Percentiles rank a stretch among this genome's conserved stretches.
These are phyloP conservation scores for Chlorella sp. DNA, from an alignment of 139 green algal species.

Conservation along the genomic window DNA sequence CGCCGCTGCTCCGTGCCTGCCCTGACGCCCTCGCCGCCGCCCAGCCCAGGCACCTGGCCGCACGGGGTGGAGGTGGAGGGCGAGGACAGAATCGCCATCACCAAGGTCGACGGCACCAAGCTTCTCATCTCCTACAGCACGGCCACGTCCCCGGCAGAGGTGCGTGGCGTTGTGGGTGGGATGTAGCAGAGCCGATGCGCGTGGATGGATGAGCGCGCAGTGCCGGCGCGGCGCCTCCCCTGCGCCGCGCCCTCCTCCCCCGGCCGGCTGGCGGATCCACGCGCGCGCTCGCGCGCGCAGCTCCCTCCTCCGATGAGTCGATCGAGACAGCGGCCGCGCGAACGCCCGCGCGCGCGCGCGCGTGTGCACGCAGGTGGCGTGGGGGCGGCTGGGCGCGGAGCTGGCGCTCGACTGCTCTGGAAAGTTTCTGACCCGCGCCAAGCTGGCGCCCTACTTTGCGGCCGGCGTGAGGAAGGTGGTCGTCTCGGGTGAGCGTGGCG, in stretches of 20 bases:
- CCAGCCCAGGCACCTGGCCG: constrained; percentile 46
- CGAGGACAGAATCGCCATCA: constrained; percentile 56
- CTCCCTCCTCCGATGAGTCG: no score
- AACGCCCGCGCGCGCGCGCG: no score
- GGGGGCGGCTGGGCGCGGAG: constrained; percentile 34
- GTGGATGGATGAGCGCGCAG: no score
- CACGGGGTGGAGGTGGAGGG: constrained; percentile 51
- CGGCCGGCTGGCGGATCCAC: no score
- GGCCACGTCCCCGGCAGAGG: constrained; percentile 34
- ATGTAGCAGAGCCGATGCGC: no score
- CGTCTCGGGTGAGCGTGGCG: no score
- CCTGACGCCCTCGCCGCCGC: background rate
- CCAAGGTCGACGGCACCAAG: constrained; percentile 29
- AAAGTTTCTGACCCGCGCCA: constrained; percentile 62
- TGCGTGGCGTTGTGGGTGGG: no score
- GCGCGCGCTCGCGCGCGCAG: no score
- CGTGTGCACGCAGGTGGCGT: constrained; percentile 42
- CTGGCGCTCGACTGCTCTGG: constrained; percentile 76
- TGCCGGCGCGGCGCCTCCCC: no score
- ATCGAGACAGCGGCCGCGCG: no score
- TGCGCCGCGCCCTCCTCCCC: no score
- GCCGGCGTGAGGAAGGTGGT: no score
- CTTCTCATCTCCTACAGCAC: constrained; percentile 51
- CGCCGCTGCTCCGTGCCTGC: background rate
- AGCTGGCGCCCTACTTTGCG: constrained; percentile 76